A percentile compares a stretch with the other conserved stretches of the same genome.
Conservation (phyloP, 495 filamentous ascomycete species). For the Aspergillus affinis region DNA sequence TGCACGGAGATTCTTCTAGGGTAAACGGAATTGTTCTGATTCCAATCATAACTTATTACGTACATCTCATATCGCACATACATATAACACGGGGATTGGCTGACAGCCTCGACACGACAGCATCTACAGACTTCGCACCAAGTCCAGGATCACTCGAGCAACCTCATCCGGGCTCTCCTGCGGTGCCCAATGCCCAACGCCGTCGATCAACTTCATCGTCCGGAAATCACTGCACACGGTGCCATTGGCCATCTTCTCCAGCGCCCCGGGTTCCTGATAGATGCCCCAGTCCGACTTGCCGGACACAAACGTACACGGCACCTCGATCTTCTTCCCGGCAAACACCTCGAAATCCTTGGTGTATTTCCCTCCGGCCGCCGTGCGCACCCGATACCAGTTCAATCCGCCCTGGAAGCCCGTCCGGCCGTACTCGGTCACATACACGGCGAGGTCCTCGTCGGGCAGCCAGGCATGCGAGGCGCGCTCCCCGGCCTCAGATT, state of each 20-base stretch:
- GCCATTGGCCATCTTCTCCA: conserved; percentile 53
- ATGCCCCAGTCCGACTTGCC: conserved; percentile 66
- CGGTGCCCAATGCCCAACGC: conserved; percentile 67
- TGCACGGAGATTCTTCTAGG: too few relatives aligned
- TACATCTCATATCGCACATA: not conserved
- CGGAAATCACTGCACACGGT: conserved; percentile 51
- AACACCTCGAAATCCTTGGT: conserved; percentile 56
- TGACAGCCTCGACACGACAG: not conserved
- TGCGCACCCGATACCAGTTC: conserved; percentile 68
- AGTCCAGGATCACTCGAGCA: conserved; percentile 46
- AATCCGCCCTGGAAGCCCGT: conserved; percentile 70
- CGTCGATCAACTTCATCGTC: conserved; percentile 50
- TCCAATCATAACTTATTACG: not conserved
- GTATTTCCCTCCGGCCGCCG: conserved; percentile 41
- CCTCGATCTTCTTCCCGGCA: conserved; percentile 62
- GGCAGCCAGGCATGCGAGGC: conserved; percentile 51
- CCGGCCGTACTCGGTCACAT: conserved; percentile 58
- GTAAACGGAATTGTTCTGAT: not conserved
- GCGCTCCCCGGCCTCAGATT: conserved; percentile 31
- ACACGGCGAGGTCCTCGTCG: conserved; percentile 56
- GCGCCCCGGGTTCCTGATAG: conserved; percentile 62
- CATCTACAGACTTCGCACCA: conserved; percentile 25
- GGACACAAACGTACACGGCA: conserved; percentile 58
- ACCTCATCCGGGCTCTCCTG: conserved; percentile 63
- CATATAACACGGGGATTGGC: not conserved